phyloP scores from a whole-genome alignment of 73 alveolate genomes.

The Paramecium caudatum region DNA sequence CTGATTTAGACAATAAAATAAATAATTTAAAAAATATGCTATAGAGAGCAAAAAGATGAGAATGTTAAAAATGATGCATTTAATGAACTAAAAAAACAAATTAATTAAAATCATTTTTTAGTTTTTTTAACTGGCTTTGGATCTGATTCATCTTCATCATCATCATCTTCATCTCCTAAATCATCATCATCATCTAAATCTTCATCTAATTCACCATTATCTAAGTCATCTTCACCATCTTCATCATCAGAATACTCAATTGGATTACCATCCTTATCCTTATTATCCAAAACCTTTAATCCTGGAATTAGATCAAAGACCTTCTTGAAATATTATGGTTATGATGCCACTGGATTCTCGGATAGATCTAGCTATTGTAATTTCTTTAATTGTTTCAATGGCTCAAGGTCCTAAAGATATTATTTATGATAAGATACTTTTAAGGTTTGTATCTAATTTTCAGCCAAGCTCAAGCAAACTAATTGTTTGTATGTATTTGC shows the following conservation, averaged over 20 bases:
- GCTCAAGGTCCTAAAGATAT: constrained; percentile 58
- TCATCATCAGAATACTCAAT: constrained; percentile 51
- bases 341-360: not conserved
- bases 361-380: constrained; percentile 26
- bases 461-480: constrained; percentile 44
- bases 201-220: not conserved
- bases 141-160: constrained; percentile 42
- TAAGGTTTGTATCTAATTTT: constrained; percentile 44
- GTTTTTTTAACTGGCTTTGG: constrained; percentile 20
- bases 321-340: not conserved
- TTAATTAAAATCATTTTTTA: constrained; percentile 40
- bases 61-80: not conserved
- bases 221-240: not conserved
- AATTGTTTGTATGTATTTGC: not conserved
- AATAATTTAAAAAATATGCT: constrained; percentile 22
- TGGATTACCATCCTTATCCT: constrained; percentile 41
- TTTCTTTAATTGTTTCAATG: constrained; percentile 1
- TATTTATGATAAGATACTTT: constrained; percentile 19
- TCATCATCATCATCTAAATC: constrained; percentile 15
- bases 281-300: constrained; percentile 28
- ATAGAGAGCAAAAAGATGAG: constrained; percentile 24
- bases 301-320: constrained; percentile 3
- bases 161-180: constrained; percentile 51
- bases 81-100: constrained; percentile 28
- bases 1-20: constrained; percentile 14